Percentiles rank a stretch among this genome's conserved stretches.
Conservation (phyloP, 2,329 filamentous ascomycete genomes). For the Claviceps sp. region DNA sequence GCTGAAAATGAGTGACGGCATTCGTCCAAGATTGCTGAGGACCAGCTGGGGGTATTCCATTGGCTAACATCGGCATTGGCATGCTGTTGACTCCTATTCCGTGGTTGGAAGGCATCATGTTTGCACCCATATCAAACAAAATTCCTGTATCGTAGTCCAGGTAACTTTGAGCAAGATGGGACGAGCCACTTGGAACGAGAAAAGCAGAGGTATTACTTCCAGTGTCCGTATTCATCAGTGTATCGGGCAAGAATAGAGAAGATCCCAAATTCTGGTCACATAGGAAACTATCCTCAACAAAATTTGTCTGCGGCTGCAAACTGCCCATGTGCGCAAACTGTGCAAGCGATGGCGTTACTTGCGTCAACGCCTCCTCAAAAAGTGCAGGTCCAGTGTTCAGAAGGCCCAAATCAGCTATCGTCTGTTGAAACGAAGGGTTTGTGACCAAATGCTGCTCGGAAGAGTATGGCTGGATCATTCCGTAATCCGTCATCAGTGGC, state of each 20-base stretch:
- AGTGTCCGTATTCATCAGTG: neutral
- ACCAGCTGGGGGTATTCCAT: neutral
- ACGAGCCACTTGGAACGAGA: neutral
- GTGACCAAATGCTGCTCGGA: slow-evolving; percentile 2
- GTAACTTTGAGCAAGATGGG: neutral
- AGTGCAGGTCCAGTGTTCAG: neutral
- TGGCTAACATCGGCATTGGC: neutral
- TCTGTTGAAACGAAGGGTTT: neutral
- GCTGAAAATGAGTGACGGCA: slow-evolving; percentile 7
- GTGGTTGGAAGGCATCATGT: neutral
- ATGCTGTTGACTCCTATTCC: neutral
- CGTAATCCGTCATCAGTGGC: too few relatives aligned
- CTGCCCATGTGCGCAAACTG: neutral
- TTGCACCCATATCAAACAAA: neutral
- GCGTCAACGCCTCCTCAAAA: neutral
- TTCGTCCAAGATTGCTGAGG: slow-evolving; percentile 1
- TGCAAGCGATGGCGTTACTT: neutral
- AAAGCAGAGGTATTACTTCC: neutral
- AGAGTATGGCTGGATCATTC: neutral
- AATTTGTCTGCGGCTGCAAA: slow-evolving; percentile 1
- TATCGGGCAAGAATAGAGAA: slow-evolving; percentile 2
- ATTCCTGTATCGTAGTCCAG: neutral
- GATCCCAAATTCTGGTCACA: neutral
- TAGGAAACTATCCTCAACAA: neutral
- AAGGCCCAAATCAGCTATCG: neutral